Conservation (phyloP, 176 grass and related monocot species). For the Panicum miliaceum region DNA sequence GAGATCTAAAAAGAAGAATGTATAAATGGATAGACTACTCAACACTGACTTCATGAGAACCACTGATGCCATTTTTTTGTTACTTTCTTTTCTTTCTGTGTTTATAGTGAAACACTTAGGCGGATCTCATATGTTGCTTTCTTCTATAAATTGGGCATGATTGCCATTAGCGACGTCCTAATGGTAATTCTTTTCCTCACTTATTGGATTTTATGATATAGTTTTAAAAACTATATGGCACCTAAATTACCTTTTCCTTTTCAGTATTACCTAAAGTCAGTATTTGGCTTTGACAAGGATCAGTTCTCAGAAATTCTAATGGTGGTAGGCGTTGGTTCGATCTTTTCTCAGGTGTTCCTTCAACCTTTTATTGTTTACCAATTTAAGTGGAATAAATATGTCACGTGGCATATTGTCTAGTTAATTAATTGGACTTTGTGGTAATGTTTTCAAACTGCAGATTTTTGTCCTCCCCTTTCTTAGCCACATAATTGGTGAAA, state of each 20-base stretch:
- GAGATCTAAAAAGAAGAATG: background rate
- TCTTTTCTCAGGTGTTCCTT: constrained; percentile 77
- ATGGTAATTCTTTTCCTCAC: constrained; percentile 56
- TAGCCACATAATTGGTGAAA: constrained; percentile 61
- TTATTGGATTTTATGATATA: background rate
- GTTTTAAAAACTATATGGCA: background rate
- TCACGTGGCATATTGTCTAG: background rate
- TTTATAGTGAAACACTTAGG: constrained; percentile 63
- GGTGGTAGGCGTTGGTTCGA: constrained; percentile 78
- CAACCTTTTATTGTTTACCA: background rate
- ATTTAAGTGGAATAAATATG: background rate
- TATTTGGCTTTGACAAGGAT: constrained; percentile 89
- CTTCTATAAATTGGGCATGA: constrained; percentile 88
- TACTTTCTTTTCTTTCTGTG: constrained; percentile 28
- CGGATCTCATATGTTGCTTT: constrained; percentile 72
- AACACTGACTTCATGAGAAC: background rate
- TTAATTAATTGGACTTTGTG: background rate
- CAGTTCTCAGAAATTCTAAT: constrained; percentile 91
- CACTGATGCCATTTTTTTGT: background rate
- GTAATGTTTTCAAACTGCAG: constrained; percentile 36
- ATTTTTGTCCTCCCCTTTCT: constrained; percentile 76
- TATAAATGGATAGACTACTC: background rate
- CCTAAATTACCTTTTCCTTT: constrained; percentile 4
- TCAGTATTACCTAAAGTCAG: constrained; percentile 88
- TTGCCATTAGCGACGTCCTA: constrained; percentile 71